Conservation (phyloP, 2,329 filamentous ascomycete species). For the Scedosporium aurantiacum region DNA sequence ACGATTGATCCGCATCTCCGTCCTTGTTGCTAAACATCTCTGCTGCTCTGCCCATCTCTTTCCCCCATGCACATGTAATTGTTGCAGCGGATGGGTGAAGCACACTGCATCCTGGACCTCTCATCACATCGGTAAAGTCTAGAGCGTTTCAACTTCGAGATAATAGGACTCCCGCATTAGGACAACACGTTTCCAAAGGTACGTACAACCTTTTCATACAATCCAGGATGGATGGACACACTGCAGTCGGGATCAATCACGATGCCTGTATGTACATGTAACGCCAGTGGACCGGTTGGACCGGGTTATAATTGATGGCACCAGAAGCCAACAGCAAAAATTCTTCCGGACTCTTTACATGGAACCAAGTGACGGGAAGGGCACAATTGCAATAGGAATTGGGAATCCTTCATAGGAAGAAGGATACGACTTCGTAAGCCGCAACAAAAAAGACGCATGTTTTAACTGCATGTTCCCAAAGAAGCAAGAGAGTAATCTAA, state of each 20-base stretch:
- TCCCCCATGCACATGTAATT: too few relatives aligned
- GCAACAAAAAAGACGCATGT: not conserved
- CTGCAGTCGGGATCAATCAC: too few relatives aligned
- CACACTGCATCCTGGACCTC: too few relatives aligned
- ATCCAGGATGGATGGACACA: too few relatives aligned
- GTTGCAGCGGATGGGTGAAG: too few relatives aligned
- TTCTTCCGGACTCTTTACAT: not conserved
- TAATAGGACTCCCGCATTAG: too few relatives aligned
- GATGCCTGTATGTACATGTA: not conserved
- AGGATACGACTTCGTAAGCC: not conserved
- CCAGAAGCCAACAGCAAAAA: not conserved
- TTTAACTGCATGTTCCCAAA: not conserved
- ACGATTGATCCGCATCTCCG: not conserved
- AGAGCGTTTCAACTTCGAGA: not conserved
- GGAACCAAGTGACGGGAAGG: not conserved
- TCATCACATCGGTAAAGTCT: not conserved
- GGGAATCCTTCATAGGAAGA: not conserved
- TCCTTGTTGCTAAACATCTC: not conserved
- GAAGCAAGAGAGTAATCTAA: not conserved
- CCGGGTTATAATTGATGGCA: not conserved
- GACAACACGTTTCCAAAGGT: too few relatives aligned
- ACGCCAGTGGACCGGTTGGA: not conserved
- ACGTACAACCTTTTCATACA: too few relatives aligned
- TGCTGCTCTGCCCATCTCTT: not conserved
- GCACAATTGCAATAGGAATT: not conserved